phyloP scores from a whole-genome alignment of 768 basidiomycete species.

The Hericium erinaceus region DNA sequence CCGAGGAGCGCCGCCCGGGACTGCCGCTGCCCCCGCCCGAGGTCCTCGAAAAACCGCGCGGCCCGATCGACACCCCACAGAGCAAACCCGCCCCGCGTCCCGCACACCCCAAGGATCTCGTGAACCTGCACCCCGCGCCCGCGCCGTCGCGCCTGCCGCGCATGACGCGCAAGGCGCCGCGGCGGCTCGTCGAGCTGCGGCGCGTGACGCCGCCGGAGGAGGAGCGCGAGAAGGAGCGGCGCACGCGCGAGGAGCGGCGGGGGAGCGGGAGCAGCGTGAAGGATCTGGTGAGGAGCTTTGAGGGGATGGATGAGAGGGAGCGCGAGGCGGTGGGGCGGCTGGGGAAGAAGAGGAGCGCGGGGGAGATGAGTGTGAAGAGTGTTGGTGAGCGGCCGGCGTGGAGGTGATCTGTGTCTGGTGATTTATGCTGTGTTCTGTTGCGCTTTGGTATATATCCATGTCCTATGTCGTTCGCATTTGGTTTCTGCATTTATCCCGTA shows the following conservation, averaged over 20 bases:
- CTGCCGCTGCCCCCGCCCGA: conserved; percentile 50
- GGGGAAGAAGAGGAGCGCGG: background rate
- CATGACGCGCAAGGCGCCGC: conserved; percentile 33
- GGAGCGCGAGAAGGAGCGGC: conserved; percentile 12
- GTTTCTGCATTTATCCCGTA: too few species aligned
- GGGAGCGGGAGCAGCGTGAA: conserved; percentile 66
- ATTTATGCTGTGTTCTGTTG: too few species aligned
- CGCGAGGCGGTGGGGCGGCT: background rate
- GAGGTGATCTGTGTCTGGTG: too few species aligned
- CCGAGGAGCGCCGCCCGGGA: conserved; percentile 25
- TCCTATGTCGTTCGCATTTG: too few species aligned
- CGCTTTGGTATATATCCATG: too few species aligned
- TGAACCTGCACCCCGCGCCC: conserved; percentile 50
- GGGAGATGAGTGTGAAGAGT: background rate
- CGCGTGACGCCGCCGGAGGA: conserved; percentile 31
- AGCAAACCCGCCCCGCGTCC: conserved; percentile 37
- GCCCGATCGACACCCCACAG: conserved; percentile 51
- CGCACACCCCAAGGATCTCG: conserved; percentile 54
- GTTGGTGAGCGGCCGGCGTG: background rate
- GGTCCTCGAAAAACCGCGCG: conserved; percentile 38
- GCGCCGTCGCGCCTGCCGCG: conserved; percentile 37
- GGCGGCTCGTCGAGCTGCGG: conserved; percentile 54
- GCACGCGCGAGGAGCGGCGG: conserved; percentile 32
- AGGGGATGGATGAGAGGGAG: conserved; percentile 26
- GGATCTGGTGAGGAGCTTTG: conserved; percentile 59